A percentile compares a stretch with the other conserved stretches of the same genome.
phyloP scores from a whole-genome alignment of 441 rosid genomes.

The Brassica hybrid region DNA sequence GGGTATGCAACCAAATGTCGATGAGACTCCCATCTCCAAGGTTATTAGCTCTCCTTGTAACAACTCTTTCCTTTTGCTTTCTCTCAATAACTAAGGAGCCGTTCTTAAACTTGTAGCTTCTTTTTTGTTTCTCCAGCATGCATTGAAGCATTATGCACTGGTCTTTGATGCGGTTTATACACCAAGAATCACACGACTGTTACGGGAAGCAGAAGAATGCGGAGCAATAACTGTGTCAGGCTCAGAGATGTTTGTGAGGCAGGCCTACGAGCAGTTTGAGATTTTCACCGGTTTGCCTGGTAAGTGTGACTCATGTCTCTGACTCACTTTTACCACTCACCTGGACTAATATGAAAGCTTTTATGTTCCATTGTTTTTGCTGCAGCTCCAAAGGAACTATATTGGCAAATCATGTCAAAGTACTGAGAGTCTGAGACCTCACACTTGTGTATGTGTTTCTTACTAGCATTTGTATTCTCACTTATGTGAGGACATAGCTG shows the following conservation, averaged over 20 bases:
- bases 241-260: no score
- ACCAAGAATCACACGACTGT: conserved; percentile 79
- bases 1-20: no score
- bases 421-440: conserved; percentile 48
- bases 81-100: neutral
- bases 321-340: conserved; percentile 1
- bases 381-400: conserved; percentile 88
- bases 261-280: conserved; percentile 83
- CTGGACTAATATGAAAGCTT: neutral
- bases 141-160: conserved; percentile 68
- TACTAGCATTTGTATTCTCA: conserved; percentile 7
- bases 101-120: neutral
- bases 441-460: neutral
- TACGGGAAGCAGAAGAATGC: no score
- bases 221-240: no score
- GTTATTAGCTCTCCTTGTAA: conserved; percentile 41
- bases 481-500: conserved; percentile 28
- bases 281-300: conserved; percentile 87
- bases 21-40: conserved; percentile 68
- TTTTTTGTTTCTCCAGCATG: conserved; percentile 50
- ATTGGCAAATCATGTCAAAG: conserved; percentile 66
- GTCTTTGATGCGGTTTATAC: conserved; percentile 94
- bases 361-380: conserved; percentile 1
- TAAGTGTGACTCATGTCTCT: no score
- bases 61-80: no score